Evolutionary conservation across 352 stramenopile species (phyloP).

Genomic region (Globisporangium nunn): DNA sequence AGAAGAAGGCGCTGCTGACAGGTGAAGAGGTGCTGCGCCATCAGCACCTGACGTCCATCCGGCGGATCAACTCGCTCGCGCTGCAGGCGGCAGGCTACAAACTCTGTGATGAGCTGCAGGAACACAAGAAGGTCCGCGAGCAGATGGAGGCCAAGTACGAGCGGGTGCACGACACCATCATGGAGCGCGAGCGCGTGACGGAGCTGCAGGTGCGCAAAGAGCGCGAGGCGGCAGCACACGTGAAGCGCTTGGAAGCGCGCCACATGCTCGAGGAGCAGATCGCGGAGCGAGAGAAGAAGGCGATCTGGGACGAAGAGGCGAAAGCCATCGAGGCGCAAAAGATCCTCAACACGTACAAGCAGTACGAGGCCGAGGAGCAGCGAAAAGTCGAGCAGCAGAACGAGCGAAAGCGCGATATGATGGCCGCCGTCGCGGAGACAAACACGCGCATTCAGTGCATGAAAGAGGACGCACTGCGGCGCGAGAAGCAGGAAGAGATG

Average conservation of each 20-base stretch:
- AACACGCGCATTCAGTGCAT: slow-evolving; percentile 65
- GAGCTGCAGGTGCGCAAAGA: slow-evolving; percentile 49
- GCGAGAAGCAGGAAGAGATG: slow-evolving; percentile 64
- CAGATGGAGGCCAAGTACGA: slow-evolving; percentile 51
- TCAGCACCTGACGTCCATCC: slow-evolving; percentile 54
- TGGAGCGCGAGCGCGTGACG: slow-evolving; percentile 55
- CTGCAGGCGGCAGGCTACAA: slow-evolving; percentile 55
- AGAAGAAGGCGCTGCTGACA: slow-evolving; percentile 55
- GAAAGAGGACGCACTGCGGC: slow-evolving; percentile 39
- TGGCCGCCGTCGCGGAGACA: slow-evolving; percentile 44
- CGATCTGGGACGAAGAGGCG: slow-evolving; percentile 67
- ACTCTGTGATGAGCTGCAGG: slow-evolving; percentile 48
- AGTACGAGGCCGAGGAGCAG: slow-evolving; percentile 68
- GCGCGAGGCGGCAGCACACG: slow-evolving; percentile 26
- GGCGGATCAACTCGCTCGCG: slow-evolving; percentile 61
- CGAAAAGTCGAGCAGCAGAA: slow-evolving; percentile 42
- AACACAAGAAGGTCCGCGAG: slow-evolving; percentile 33
- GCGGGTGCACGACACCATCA: slow-evolving; percentile 62
- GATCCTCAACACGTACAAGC: slow-evolving; percentile 75
- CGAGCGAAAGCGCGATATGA: slow-evolving; percentile 33
- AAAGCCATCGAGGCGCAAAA: slow-evolving; percentile 74
- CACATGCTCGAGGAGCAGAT: slow-evolving; percentile 73
- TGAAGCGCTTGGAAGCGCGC: slow-evolving; percentile 49
- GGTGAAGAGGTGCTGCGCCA: slow-evolving; percentile 53
- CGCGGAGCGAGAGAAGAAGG: slow-evolving; percentile 50